Evolutionary conservation across 1,284 basidiomycete species (phyloP).

Genomic region (Ganoderma leucocontextum): DNA sequence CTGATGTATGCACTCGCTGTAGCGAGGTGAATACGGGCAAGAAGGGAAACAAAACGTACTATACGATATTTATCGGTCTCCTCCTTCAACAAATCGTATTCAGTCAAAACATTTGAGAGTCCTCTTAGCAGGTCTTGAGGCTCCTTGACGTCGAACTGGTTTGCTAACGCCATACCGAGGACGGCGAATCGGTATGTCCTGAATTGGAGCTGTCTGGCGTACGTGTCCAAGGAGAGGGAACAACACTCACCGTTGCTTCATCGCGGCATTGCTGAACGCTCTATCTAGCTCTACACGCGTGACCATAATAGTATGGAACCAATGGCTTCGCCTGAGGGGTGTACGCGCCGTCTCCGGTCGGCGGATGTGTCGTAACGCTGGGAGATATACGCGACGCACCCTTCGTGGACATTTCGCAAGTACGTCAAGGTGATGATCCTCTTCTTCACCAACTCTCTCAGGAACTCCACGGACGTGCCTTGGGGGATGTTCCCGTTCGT

Average conservation of each 20-base stretch:
- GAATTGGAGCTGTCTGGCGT: slow-evolving; percentile 18
- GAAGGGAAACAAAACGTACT: slow-evolving; percentile 49
- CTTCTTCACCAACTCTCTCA: slow-evolving; percentile 82
- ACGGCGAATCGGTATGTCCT: slow-evolving; percentile 83
- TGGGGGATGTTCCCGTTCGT: slow-evolving; percentile 53
- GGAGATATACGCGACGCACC: slow-evolving; percentile 55
- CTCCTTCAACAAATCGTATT: slow-evolving; percentile 77
- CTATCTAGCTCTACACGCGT: slow-evolving; percentile 76
- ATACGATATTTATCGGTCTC: slow-evolving; percentile 85
- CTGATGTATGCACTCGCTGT: slow-evolving; percentile 12
- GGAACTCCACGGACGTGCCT: slow-evolving; percentile 77
- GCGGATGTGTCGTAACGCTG: not conserved
- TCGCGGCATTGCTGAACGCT: slow-evolving; percentile 74
- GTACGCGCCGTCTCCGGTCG: slow-evolving; percentile 14
- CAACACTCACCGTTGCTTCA: slow-evolving; percentile 75
- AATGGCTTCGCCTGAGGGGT: slow-evolving; percentile 71
- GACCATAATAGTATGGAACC: slow-evolving; percentile 89
- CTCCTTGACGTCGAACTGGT: slow-evolving; percentile 80
- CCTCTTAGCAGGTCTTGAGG: slow-evolving; percentile 81
- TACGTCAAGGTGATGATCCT: slow-evolving; percentile 86
- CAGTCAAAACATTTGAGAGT: slow-evolving; percentile 72
- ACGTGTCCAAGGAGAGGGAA: not conserved
- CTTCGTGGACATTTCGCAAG: slow-evolving; percentile 84
- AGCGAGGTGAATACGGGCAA: slow-evolving; percentile 1
- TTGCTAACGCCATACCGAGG: slow-evolving; percentile 85